phyloP scores from a whole-genome alignment of 2,329 filamentous ascomycete genomes.

The Talaromyces pinophilus region DNA sequence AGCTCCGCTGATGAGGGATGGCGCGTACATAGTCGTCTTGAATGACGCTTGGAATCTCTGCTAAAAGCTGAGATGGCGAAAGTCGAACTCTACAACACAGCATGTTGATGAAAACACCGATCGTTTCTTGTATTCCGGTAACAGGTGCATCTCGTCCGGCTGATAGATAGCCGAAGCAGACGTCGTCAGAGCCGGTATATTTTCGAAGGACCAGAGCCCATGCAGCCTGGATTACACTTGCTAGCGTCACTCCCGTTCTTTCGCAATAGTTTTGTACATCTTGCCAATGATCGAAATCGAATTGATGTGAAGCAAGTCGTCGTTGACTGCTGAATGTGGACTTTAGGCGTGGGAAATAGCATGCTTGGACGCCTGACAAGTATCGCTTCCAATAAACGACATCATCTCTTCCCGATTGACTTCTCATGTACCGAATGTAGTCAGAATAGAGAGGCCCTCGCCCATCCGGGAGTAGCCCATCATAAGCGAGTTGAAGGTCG shows the following conservation, averaged over 20 bases:
- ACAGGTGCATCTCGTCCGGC: conserved; percentile 50
- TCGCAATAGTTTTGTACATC: conserved; percentile 39
- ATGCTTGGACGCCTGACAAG: conserved; percentile 36
- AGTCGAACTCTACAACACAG: conserved; percentile 53
- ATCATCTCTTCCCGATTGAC: conserved; percentile 30
- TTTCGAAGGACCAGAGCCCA: conserved; percentile 44
- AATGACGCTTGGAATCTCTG: conserved; percentile 45
- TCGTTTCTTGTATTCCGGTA: conserved; percentile 47
- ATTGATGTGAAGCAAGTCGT: conserved; percentile 31
- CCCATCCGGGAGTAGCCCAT: conserved; percentile 34
- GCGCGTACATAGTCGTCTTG: conserved; percentile 51
- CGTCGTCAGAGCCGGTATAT: conserved; percentile 38
- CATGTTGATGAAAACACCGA: conserved; percentile 58
- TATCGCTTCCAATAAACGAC: conserved; percentile 40
- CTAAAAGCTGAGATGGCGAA: conserved; percentile 37
- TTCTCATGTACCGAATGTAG: conserved; percentile 40
- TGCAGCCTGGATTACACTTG: conserved; percentile 40
- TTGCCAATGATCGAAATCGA: conserved; percentile 35
- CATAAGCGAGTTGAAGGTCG: conserved; percentile 38
- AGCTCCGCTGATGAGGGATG: conserved; percentile 54
- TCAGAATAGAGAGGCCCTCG: conserved; percentile 39
- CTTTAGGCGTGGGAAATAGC: conserved; percentile 31
- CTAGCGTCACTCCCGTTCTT: conserved; percentile 34
- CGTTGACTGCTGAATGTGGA: conserved; percentile 24
- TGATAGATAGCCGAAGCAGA: conserved; percentile 46